Conservation (phyloP, 2,329 filamentous ascomycete species). For the Colletotrichum nymphaeae region DNA sequence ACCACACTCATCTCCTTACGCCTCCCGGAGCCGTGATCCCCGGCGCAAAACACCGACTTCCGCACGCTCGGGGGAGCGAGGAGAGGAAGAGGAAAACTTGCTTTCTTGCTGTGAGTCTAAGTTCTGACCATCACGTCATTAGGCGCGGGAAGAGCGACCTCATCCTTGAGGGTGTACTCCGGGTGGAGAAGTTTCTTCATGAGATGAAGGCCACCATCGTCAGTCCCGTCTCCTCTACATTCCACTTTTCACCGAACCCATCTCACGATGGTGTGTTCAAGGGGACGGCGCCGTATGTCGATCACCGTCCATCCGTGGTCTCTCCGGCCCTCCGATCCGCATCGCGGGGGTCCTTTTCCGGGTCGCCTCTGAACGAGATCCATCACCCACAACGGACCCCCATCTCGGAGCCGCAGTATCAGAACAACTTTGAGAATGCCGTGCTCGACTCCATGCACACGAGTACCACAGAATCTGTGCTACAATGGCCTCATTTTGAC, state of each 20-base stretch:
- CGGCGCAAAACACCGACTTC: conserved; percentile 1
- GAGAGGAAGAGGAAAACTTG: background rate
- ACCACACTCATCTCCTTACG: too few relatives aligned
- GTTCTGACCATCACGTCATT: conserved; percentile 17
- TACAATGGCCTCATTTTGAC: conserved; percentile 63
- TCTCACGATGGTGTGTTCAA: conserved; percentile 28
- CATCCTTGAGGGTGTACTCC: conserved; percentile 61
- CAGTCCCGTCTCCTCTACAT: conserved; percentile 30
- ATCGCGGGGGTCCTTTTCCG: conserved; percentile 38
- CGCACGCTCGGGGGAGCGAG: background rate
- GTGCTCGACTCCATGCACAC: conserved; percentile 62
- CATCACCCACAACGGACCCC: conserved; percentile 38
- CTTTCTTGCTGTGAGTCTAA: background rate
- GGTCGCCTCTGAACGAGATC: conserved; percentile 37
- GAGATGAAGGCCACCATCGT: conserved; percentile 57
- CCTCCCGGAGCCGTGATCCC: conserved; percentile 15
- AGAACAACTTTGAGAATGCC: conserved; percentile 55
- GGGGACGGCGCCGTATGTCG: conserved; percentile 23
- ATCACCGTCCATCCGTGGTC: conserved; percentile 25
- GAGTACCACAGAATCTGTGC: conserved; percentile 61
- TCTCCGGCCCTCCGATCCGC: conserved; percentile 40
- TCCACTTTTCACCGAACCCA: conserved; percentile 23
- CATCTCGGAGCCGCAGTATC: conserved; percentile 38
- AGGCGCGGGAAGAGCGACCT: conserved; percentile 63
- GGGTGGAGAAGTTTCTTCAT: conserved; percentile 58